Base-by-base conservation (phyloP, 1,284 basidiomycete species). In the Wolfiporia cocos region DNA sequence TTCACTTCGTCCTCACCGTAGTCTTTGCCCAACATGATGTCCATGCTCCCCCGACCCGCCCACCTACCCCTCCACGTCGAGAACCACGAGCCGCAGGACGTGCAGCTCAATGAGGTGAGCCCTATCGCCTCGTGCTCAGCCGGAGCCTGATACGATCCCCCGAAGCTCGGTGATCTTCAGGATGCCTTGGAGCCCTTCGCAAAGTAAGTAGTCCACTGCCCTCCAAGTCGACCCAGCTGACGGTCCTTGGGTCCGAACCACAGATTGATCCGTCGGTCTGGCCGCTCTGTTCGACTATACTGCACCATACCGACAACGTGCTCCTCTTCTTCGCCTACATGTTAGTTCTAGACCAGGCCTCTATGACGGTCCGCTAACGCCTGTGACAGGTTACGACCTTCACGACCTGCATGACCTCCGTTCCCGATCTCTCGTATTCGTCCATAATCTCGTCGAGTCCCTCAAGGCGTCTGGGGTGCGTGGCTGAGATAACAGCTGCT, bases 241-340 rank as follows among this genome's bases (percentile, higher is more conserved):
- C 32, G 18, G 34, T 34, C 30, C 19, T 37, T 51, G 63, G 40
- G n/a, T n/a, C n/a, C n/a, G n/a, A n/a, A n/a, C n/a, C 58, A 66
- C 34, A 60, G 62, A 67, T 44, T 71, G 56, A 53, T 74, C 61
- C 39, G 68, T 63, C 52, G 66, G 53, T 59, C 63, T 58, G 48
- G 66, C 51, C 51, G 62, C 65, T 61, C 66, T 15, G 62, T 72
- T 19, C 68, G 74, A 29, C 65, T 85, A 29, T 69, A 77, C 45
- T 84, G 81, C 62, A 74, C 74, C 12, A 66, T 85, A 20, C 81
- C 81, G 3, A 83, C 78, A 22, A 79, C 76, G 70, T 74, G 68
- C 38, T 64, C 73, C 6, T 69, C 73, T 20, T 73, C 73, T 14
- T 71, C 76, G 14, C 24, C 36, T 49, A 70, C 68, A 41, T 81